Conservation (phyloP, 192 early-diverging fungal species). For the Coemansia sp. region DNA sequence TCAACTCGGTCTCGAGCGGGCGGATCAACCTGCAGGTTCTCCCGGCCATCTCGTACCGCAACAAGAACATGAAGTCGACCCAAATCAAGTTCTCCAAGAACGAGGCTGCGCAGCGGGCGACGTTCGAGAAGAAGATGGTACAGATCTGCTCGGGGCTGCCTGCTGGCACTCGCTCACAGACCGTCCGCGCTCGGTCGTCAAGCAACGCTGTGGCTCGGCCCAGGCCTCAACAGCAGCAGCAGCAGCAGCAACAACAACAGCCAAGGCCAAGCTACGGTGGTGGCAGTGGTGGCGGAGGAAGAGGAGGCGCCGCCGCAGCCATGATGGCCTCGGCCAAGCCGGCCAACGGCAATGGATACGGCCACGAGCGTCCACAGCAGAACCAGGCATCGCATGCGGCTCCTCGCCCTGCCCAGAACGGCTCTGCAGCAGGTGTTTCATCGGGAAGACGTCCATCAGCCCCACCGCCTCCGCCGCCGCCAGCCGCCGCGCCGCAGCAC, state of each 20-base stretch:
- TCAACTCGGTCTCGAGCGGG: constrained; percentile 54
- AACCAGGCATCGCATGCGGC: neutral
- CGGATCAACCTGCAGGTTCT: constrained; percentile 56
- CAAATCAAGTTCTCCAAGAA: constrained; percentile 73
- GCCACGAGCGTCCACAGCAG: constrained; percentile 6
- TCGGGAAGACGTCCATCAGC: constrained; percentile 15
- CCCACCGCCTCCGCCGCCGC: constrained; percentile 56
- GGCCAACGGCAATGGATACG: neutral
- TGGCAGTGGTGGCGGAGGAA: too few relatives aligned
- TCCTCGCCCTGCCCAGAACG: neutral
- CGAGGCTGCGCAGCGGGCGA: constrained; percentile 48
- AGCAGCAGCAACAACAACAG: constrained; percentile 3
- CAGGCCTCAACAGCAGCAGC: neutral
- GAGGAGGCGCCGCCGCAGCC: too few relatives aligned
- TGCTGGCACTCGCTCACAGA: constrained; percentile 46
- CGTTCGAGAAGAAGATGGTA: constrained; percentile 67
- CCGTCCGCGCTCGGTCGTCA: constrained; percentile 2
- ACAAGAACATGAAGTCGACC: constrained; percentile 66
- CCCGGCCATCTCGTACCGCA: constrained; percentile 58
- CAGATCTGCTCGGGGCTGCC: constrained; percentile 57
- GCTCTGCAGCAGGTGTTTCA: neutral
- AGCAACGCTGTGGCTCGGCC: neutral
- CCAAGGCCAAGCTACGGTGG: neutral
- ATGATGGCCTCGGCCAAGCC: neutral
- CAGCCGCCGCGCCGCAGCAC: constrained; percentile 41